Percentiles rank a stretch among this genome's conserved stretches.
phyloP scores from a whole-genome alignment of 768 basidiomycete species.

The Boletus subparvulus region DNA sequence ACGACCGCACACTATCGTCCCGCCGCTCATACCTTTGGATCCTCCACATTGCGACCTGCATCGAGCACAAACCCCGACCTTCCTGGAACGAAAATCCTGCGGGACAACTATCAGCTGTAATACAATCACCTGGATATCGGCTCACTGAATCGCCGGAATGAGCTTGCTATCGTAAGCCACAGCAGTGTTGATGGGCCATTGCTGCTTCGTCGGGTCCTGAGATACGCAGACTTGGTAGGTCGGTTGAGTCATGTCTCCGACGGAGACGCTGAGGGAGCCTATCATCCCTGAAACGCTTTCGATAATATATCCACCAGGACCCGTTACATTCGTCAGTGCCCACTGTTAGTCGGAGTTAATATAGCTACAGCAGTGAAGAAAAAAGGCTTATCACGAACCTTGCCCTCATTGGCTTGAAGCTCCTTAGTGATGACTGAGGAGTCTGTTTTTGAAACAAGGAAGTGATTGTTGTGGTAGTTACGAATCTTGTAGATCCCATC shows the following conservation, averaged over 20 bases:
- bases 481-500: constrained; percentile 1
- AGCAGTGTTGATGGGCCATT: constrained; percentile 2
- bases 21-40: not conserved
- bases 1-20: too few species aligned
- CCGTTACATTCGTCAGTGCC: not conserved
- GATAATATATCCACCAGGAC: not conserved
- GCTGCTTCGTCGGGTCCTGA: not conserved
- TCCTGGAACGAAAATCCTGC: not conserved
- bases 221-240: not conserved
- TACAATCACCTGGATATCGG: too few species aligned
- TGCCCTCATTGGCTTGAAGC: not conserved
- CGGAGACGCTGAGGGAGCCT: not conserved
- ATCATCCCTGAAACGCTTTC: not conserved
- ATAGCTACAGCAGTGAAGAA: not conserved
- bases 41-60: not conserved
- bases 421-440: not conserved
- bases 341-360: not conserved
- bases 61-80: not conserved
- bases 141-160: not conserved
- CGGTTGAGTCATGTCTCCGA: not conserved
- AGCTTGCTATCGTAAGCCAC: not conserved
- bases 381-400: not conserved
- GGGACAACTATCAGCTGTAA: not conserved
- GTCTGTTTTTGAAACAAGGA: not conserved
- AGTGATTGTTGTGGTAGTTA: not conserved